phyloP scores from a whole-genome alignment of 148 eudicot species.

The Fagopyrum homotropicum region DNA sequence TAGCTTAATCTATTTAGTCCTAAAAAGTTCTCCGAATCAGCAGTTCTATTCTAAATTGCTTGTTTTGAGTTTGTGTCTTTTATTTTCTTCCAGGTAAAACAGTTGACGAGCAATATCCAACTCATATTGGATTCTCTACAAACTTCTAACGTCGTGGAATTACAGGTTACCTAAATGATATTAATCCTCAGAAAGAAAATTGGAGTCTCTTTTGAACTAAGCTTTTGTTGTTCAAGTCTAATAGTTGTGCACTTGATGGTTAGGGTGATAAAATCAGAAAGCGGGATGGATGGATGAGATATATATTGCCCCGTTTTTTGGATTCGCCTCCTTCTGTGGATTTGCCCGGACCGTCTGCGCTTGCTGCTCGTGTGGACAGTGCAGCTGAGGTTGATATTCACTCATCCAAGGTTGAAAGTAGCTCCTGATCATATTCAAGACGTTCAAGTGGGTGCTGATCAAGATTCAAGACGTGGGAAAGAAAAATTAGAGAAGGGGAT shows the following conservation, averaged over 20 bases:
- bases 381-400: slow-evolving; percentile 30
- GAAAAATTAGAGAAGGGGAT: background rate
- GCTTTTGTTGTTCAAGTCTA: too few relatives aligned
- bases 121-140: slow-evolving; percentile 53
- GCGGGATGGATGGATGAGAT: slow-evolving; percentile 53
- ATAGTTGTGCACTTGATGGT: too few relatives aligned
- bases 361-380: slow-evolving; percentile 29
- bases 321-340: slow-evolving; percentile 19
- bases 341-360: slow-evolving; percentile 22
- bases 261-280: slow-evolving; percentile 66
- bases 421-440: slow-evolving; percentile 16
- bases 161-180: slow-evolving; percentile 35
- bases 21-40: too few relatives aligned
- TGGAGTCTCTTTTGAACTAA: too few relatives aligned
- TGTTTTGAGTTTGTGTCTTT: background rate
- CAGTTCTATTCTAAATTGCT: too few relatives aligned
- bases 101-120: slow-evolving; percentile 49
- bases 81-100: slow-evolving; percentile 30
- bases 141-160: slow-evolving; percentile 54
- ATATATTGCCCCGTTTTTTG: slow-evolving; percentile 39
- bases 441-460: slow-evolving; percentile 21
- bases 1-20: too few relatives aligned
- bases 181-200: too few relatives aligned
- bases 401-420: slow-evolving; percentile 7
- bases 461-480: background rate